These are phyloP conservation scores for Rhodotorula diobovata DNA, from an alignment of 768 basidiomycete species.

Conservation along the genomic window DNA sequence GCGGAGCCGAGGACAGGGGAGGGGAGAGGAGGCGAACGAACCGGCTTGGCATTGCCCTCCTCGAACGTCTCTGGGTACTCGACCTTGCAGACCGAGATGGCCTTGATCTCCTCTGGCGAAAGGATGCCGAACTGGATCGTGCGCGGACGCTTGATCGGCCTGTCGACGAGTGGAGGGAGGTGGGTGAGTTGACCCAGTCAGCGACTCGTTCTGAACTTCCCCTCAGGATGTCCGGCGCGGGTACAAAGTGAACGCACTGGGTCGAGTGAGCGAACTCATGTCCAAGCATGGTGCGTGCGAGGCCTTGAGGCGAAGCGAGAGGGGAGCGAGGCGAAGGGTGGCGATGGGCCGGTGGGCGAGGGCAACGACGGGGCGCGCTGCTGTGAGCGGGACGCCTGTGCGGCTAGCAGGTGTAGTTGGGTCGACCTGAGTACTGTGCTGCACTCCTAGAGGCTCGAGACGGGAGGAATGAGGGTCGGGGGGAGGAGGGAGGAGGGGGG, in stretches of 20 bases:
- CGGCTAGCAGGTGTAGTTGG: not conserved
- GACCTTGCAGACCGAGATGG: constrained; percentile 94
- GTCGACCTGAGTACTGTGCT: not conserved
- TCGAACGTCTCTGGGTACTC: constrained; percentile 99
- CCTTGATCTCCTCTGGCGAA: constrained; percentile 99
- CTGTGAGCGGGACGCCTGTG: not conserved
- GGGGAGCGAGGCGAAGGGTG: not conserved
- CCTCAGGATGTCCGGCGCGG: not conserved
- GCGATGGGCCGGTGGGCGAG: not conserved
- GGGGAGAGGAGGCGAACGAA: constrained; percentile 50
- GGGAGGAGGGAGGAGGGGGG: not conserved
- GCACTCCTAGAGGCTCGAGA: not conserved
- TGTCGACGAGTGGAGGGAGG: constrained; percentile 1
- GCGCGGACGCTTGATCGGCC: constrained; percentile 53
- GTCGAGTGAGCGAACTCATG: constrained; percentile 39
- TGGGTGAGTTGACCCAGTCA: not conserved
- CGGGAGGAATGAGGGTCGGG: not conserved
- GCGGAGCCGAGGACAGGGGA: not conserved
- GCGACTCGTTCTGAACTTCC: too few species aligned
- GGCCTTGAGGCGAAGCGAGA: not conserved
- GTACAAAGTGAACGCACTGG: constrained; percentile 8
- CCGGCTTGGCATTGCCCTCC: constrained; percentile 83
- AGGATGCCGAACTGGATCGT: constrained; percentile 99
- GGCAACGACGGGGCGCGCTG: not conserved
- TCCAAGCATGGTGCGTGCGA: constrained; percentile 26